Base-by-base conservation (phyloP, 805 yeast species). In the Saccharomycopsis vini region DNA sequence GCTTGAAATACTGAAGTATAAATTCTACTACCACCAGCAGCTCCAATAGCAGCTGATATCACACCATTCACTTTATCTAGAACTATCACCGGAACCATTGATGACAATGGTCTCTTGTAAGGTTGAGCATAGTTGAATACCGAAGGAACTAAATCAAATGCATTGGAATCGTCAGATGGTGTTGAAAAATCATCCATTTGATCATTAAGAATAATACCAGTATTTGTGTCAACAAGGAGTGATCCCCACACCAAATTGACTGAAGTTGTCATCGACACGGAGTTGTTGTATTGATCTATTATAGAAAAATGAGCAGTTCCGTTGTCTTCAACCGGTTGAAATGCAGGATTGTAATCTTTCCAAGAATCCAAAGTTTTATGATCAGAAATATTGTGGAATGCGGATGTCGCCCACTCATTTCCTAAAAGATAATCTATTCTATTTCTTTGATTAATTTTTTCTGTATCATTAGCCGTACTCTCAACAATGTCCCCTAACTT, bases 101-200 rank as follows among this genome's bases (percentile, higher is more conserved):
- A 85, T 4, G 94, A 82, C 35, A 90, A 66, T 2, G 98, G 97
- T 49, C 97, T 68, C 53, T 81, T 83, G 47, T 62, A 71, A 0
- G 96, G 94, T 37, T 67, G 70, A 22, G 88, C 74, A 56, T 75
- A 84, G 60, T 90, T 90, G 67, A 72, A 84, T 16, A 76, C 65
- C 0, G 95, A 85, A 0, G 98, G 95, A 7, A 76, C 73, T 39
- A 90, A 71, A 21, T 80, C 82, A 62, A 88, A 90, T 13, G 87
- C 81, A 60, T 90, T 90, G 13, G 19, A 12, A 15, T 73, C 67
- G 5, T 70, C 64, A 13, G 73, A 67, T 1, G 92, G 88, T 26
- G 75, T 67, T 6, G 95, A 81, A 56, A 90, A 90, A 58, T 90
- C 97, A 61, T 90, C 97, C 96, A 90, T 89, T 60, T 90, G 87